These are phyloP conservation scores for Aspergillus homomorphus DNA, from an alignment of 495 filamentous ascomycete genomes.

Conservation along the genomic window DNA sequence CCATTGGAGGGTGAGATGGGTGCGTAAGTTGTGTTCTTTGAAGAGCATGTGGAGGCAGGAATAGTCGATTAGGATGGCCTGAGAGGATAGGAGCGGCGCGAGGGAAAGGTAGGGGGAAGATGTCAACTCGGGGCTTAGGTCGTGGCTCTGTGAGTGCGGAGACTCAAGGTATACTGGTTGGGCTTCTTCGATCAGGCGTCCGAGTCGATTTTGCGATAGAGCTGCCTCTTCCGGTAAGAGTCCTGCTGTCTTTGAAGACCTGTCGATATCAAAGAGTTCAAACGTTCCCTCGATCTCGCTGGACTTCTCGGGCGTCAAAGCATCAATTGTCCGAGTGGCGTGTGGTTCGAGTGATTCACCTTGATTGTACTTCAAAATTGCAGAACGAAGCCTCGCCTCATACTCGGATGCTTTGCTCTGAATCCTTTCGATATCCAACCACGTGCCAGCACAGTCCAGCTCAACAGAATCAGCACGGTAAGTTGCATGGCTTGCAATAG, in stretches of 20 bases:
- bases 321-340: neutral
- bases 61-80: constrained; percentile 72
- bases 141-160: constrained; percentile 7
- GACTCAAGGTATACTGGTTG: constrained; percentile 1
- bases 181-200: constrained; percentile 23
- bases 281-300: constrained; percentile 26
- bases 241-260: constrained; percentile 22
- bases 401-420: constrained; percentile 61
- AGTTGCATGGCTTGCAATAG: constrained; percentile 55
- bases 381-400: constrained; percentile 48
- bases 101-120: constrained; percentile 73
- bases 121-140: constrained; percentile 67
- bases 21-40: constrained; percentile 63
- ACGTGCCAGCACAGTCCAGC: constrained; percentile 72
- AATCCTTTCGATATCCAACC: constrained; percentile 66
- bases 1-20: constrained; percentile 74
- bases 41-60: constrained; percentile 80
- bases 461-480: constrained; percentile 47
- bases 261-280: constrained; percentile 41
- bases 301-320: constrained; percentile 5
- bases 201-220: constrained; percentile 30
- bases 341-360: constrained; percentile 7
- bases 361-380: constrained; percentile 40
- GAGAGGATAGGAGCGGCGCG: constrained; percentile 65
- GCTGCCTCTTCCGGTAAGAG: constrained; percentile 25